These are phyloP conservation scores for Saitozyma podzolica DNA, from an alignment of 768 basidiomycete genomes.

Conservation along the genomic window DNA sequence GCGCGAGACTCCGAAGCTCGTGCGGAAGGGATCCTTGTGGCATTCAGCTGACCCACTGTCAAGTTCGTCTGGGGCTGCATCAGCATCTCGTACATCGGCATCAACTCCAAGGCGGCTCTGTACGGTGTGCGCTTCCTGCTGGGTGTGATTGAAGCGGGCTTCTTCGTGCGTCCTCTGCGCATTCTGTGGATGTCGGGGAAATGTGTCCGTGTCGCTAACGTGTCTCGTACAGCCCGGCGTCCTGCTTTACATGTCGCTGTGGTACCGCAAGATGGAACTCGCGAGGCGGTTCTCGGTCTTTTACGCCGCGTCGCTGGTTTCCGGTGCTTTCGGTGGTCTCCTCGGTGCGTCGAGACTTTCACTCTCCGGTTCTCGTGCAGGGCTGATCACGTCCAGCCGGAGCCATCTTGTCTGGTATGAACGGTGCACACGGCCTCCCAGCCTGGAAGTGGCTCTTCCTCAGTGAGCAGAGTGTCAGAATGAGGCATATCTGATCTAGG, in stretches of 20 bases:
- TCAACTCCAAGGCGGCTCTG: slow-evolving; percentile 8
- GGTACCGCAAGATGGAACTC: slow-evolving; percentile 30
- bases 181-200: background rate
- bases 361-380: background rate
- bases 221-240: slow-evolving; percentile 8
- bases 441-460: slow-evolving; percentile 23
- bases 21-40: background rate
- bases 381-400: slow-evolving; percentile 6
- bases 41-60: background rate
- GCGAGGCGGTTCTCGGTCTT: slow-evolving; percentile 37
- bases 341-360: slow-evolving; percentile 3
- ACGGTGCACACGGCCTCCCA: slow-evolving; percentile 1
- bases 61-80: slow-evolving; percentile 15
- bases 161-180: slow-evolving; percentile 10
- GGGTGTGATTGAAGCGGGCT: slow-evolving; percentile 22
- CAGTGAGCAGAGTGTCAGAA: background rate
- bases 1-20: too few species aligned
- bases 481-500: too few species aligned
- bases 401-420: slow-evolving; percentile 16
- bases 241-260: slow-evolving; percentile 26
- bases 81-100: slow-evolving; percentile 13
- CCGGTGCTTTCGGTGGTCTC: slow-evolving; percentile 46
- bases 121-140: slow-evolving; percentile 14
- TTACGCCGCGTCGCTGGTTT: slow-evolving; percentile 35
- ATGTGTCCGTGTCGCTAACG: background rate